Evolutionary conservation across 2,329 filamentous ascomycete species (phyloP).

Genomic region (Clonostachys rhizophaga): DNA sequence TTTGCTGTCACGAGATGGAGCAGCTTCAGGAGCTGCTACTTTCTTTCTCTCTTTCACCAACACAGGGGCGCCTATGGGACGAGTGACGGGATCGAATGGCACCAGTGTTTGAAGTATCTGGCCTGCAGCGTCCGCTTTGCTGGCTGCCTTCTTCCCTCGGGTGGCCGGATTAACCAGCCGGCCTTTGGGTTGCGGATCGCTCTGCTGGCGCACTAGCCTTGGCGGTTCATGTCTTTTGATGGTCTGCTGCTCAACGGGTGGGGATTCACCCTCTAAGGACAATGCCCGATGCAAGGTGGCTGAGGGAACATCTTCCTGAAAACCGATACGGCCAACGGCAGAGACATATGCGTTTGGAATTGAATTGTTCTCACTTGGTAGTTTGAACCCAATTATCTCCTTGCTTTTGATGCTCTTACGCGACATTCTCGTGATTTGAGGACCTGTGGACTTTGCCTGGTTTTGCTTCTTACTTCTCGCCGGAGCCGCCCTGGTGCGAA

Average conservation of each 20-base stretch:
- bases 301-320: no score
- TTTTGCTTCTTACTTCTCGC: not conserved
- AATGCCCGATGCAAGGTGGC: no score
- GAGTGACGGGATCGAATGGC: conserved; percentile 20
- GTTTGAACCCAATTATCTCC: conserved; percentile 37
- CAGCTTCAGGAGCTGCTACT: not conserved
- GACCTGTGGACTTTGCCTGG: not conserved
- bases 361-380: conserved; percentile 6
- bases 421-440: conserved; percentile 16
- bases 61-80: conserved; percentile 2
- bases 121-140: conserved; percentile 45
- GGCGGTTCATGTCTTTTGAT: no score
- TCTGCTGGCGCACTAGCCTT: not conserved
- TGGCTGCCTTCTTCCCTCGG: conserved; percentile 47
- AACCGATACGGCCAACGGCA: not conserved
- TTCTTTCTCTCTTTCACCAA: not conserved
- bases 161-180: conserved; percentile 42
- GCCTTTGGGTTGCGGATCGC: conserved; percentile 1
- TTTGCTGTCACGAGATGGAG: not conserved
- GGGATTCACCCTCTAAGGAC: no score
- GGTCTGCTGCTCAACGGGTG: no score
- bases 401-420: conserved; percentile 38
- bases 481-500: not conserved
- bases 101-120: conserved; percentile 36
- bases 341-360: conserved; percentile 1